Evolutionary conservation across 495 filamentous ascomycete species (phyloP).

Genomic region (Penicillium pulvis): DNA sequence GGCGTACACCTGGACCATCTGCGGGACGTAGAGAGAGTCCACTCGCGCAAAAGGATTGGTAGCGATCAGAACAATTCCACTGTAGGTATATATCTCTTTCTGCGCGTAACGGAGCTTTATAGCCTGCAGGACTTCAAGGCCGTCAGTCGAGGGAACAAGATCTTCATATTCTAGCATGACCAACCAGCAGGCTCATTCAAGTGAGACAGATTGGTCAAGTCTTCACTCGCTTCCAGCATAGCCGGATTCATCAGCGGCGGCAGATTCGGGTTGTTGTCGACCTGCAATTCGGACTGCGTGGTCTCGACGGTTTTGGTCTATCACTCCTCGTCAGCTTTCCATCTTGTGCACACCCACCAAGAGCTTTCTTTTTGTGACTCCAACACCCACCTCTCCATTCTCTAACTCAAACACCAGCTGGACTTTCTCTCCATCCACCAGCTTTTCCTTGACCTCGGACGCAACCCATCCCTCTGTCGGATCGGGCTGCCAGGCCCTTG

Average conservation of each 20-base stretch:
- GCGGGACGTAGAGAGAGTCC: constrained; percentile 96
- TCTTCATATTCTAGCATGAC: constrained; percentile 16
- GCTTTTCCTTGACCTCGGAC: constrained; percentile 90
- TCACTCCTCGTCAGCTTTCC: constrained; percentile 27
- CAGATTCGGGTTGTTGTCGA: constrained; percentile 67
- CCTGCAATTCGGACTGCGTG: constrained; percentile 74
- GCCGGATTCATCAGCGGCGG: constrained; percentile 97
- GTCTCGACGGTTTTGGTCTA: constrained; percentile 82
- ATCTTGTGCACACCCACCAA: background rate
- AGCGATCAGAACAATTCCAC: constrained; percentile 96
- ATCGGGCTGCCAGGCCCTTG: constrained; percentile 97
- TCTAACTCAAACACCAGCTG: constrained; percentile 80
- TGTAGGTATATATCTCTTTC: constrained; percentile 99
- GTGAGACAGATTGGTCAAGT: constrained; percentile 96
- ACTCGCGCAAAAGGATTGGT: constrained; percentile 98
- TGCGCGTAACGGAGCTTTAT: constrained; percentile 97
- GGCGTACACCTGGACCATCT: constrained; percentile 99
- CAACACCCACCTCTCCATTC: constrained; percentile 81
- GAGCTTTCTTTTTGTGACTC: background rate
- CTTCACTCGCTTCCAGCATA: constrained; percentile 98
- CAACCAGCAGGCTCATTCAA: constrained; percentile 97
- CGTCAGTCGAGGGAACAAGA: constrained; percentile 34
- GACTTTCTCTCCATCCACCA: constrained; percentile 81
- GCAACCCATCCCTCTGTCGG: constrained; percentile 93
- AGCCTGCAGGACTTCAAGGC: constrained; percentile 80